Evolutionary conservation across 192 early-diverging fungal genomes (phyloP), one percentile per base, ranked within the genome.

Genomic region (Linnemannia hyalina): DNA sequence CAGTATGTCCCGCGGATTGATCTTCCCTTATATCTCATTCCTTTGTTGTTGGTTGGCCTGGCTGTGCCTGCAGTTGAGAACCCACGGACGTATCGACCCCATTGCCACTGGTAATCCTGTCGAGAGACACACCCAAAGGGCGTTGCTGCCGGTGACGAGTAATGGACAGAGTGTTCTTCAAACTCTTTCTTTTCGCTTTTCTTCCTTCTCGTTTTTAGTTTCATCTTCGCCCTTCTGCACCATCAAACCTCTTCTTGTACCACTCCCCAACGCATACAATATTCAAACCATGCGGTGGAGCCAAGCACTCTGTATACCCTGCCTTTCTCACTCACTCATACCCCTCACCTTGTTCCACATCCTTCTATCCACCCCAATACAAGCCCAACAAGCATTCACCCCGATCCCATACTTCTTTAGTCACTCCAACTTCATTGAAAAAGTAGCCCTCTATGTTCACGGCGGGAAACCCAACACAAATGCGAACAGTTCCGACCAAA

Each of bases 391-490:
- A 52, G 13, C 55, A 15, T 60, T 26, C 55, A 60, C 55, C n/a
- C 55, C 55, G 7, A 41, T 35, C 13, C 18, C 70, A 41, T 71
- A 42, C 38, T 41, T 20, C 35, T 41, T 22, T 11, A 23, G 38
- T 7, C 41, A 38, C 41, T 32, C 26, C 60, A 44, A 38, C 10
- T 77, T 46, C 35, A 29, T 69, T 26, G 76, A 69, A 18, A 32
- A 40, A 3, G 42, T 69, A 23, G 63, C 63, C 29, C 68, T 77
- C 44, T 77, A 77, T 36, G 60, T 77, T 15, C 69, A 54, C 32
- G 70, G 68, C 9, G 71, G 78, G 9, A 47, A 40, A 35, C 5
- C 54, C 49, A 3, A 36, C 70, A n/a, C 29, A 32, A 46, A 29
- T 0, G 68, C 44, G 13, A 7, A 29, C 29, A 46, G 26, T 4